Conservation (phyloP, 768 basidiomycete species). For the Guyanaporus albipodus region DNA sequence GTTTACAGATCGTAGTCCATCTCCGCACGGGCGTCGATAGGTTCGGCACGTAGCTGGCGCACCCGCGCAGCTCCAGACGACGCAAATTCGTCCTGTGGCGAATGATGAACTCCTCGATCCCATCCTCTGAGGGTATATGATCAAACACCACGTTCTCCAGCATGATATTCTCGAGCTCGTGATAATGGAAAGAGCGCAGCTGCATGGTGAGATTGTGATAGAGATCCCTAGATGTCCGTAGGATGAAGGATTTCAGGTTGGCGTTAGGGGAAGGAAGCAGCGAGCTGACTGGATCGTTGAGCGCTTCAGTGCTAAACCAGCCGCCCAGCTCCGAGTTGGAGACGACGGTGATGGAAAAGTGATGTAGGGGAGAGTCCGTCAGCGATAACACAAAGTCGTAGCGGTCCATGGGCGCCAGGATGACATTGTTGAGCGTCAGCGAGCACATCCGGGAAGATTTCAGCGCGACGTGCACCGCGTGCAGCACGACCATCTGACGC, state of each 20-base stretch:
- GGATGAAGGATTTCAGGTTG: constrained; percentile 21
- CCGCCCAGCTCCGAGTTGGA: constrained; percentile 30
- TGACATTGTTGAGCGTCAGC: constrained; percentile 24
- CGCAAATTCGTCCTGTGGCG: constrained; percentile 27
- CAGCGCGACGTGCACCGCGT: constrained; percentile 25
- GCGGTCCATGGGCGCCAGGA: constrained; percentile 21
- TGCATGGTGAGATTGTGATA: constrained; percentile 27
- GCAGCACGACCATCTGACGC: constrained; percentile 24
- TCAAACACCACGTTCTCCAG: constrained; percentile 32
- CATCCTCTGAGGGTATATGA: constrained; percentile 14
- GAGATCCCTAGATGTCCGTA: constrained; percentile 27
- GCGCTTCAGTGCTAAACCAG: constrained; percentile 25
- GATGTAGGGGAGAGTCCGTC: constrained; percentile 25
- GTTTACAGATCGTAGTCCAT: constrained; percentile 30
- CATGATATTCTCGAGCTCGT: constrained; percentile 24
- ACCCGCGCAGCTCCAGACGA: constrained; percentile 23
- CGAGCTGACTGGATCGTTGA: constrained; percentile 25
- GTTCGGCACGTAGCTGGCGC: constrained; percentile 24
- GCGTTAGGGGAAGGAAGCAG: constrained; percentile 21
- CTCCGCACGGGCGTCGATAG: constrained; percentile 12
- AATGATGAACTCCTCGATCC: constrained; percentile 29
- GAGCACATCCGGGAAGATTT: constrained; percentile 21
- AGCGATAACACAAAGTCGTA: constrained; percentile 30
- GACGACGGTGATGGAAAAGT: constrained; percentile 30
- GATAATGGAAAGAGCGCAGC: constrained; percentile 21